These are phyloP conservation scores for Saposhnikovia divaricata DNA, from an alignment of 129 eudicot genomes.

Conservation along the genomic window DNA sequence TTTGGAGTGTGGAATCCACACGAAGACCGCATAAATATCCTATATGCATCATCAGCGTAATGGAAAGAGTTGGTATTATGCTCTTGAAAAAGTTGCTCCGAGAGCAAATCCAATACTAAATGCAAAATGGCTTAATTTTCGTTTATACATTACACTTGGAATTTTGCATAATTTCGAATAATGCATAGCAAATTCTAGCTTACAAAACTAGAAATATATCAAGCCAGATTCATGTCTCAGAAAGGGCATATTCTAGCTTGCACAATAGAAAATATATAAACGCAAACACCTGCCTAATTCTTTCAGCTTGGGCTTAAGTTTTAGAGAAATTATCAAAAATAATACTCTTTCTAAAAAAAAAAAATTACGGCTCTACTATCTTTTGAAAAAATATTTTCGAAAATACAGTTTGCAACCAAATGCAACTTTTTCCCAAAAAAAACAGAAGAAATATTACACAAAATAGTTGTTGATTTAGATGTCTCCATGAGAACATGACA, in stretches of 20 bases:
- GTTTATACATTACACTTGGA: background rate
- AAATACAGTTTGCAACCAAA: no score
- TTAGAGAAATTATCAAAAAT: no score
- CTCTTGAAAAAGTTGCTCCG: background rate
- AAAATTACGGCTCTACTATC: no score
- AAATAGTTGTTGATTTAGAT: background rate
- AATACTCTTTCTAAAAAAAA: no score
- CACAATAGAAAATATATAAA: background rate
- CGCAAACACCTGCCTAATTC: background rate
- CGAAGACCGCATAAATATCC: background rate
- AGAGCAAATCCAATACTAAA: no score
- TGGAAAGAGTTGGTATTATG: background rate
- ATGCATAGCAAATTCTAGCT: background rate
- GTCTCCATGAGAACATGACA: background rate
- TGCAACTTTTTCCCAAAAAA: no score
- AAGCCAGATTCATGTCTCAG: background rate
- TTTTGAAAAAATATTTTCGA: no score
- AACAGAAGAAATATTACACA: background rate
- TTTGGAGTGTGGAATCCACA: background rate
- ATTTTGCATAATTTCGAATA: background rate
- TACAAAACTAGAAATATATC: background rate
- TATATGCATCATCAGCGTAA: background rate
- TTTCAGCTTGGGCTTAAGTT: background rate
- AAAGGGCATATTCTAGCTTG: background rate
- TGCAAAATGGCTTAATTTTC: no score